Percentiles rank a stretch among this genome's conserved stretches.
Evolutionary conservation across 169 alveolate species (phyloP).

Genomic region (Eimeria sp.): DNA sequence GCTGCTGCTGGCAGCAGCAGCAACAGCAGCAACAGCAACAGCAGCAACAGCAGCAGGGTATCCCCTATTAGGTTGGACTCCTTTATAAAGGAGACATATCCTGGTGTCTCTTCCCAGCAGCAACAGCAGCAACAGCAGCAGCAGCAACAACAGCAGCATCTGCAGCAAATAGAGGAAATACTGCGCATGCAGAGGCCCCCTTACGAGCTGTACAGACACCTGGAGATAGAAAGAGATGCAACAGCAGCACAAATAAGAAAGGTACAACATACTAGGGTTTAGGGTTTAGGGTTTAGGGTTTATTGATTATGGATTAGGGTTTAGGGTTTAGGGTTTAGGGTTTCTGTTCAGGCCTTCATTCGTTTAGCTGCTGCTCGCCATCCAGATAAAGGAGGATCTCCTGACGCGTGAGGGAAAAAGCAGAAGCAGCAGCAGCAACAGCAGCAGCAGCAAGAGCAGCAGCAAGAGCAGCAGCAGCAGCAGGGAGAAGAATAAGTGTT

Average conservation of each 20-base stretch:
- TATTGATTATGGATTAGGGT: constrained; percentile 3
- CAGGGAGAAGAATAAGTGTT: background rate
- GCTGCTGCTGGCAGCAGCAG: constrained; percentile 13
- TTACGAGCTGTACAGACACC: constrained; percentile 36
- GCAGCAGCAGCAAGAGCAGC: constrained; percentile 29
- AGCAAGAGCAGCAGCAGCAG: constrained; percentile 20
- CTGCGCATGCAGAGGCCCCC: too few relatives aligned
- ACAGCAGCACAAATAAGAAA: background rate
- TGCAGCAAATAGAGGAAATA: too few relatives aligned
- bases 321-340: background rate
- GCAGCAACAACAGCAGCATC: too few relatives aligned
- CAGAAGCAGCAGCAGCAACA: too few relatives aligned
- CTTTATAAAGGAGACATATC: background rate
- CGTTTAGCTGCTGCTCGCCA: constrained; percentile 12
- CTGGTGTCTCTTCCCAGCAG: background rate
- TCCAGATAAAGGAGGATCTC: constrained; percentile 46
- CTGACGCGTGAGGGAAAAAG: constrained; percentile 1
- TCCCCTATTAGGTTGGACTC: background rate
- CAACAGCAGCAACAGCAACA: background rate
- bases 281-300: constrained; percentile 32
- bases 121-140: too few relatives aligned
- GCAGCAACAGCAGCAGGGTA: background rate
- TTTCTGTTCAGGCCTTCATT: constrained; percentile 9
- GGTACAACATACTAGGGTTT: background rate
- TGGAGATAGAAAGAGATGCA: background rate